Evolutionary conservation across 2,329 filamentous ascomycete genomes (phyloP).

Genomic region (Xylariales sp.): DNA sequence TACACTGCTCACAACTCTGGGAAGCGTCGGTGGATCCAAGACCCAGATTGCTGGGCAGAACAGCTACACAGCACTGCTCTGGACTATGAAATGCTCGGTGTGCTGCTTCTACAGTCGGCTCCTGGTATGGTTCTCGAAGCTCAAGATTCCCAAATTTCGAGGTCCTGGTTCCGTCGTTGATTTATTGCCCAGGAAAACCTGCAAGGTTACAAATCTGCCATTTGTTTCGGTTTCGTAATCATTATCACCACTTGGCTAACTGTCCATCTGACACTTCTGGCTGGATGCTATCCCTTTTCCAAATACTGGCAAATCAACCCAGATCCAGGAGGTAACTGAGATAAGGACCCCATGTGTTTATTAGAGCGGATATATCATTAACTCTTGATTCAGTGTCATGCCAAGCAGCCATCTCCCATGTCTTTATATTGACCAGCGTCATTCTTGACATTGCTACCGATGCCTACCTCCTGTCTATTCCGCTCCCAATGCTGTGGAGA

Average conservation of each 20-base stretch:
- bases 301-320: constrained; percentile 12
- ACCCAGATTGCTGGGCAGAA: constrained; percentile 9
- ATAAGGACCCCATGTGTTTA: no score
- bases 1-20: not conserved
- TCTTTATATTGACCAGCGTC: constrained; percentile 7
- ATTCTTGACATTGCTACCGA: constrained; percentile 9
- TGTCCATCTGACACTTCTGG: constrained; percentile 8
- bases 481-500: constrained; percentile 8
- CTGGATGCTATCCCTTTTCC: constrained; percentile 6
- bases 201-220: constrained; percentile 5
- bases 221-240: constrained; percentile 5
- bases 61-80: constrained; percentile 8
- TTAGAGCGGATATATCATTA: no score
- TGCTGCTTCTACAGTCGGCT: constrained; percentile 10
- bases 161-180: no score
- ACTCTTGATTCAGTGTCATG: constrained; percentile 6
- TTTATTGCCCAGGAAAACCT: constrained; percentile 1
- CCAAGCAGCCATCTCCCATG: constrained; percentile 4
- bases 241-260: constrained; percentile 6
- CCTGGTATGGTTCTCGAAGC: constrained; percentile 2
- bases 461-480: constrained; percentile 7
- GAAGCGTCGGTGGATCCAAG: constrained; percentile 9
- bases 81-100: constrained; percentile 9
- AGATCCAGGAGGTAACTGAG: constrained; percentile 10
- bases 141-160: not conserved